Evolutionary conservation across 164 flowering plant genomes (phyloP).

Genomic region (Vitis rotundifolia): DNA sequence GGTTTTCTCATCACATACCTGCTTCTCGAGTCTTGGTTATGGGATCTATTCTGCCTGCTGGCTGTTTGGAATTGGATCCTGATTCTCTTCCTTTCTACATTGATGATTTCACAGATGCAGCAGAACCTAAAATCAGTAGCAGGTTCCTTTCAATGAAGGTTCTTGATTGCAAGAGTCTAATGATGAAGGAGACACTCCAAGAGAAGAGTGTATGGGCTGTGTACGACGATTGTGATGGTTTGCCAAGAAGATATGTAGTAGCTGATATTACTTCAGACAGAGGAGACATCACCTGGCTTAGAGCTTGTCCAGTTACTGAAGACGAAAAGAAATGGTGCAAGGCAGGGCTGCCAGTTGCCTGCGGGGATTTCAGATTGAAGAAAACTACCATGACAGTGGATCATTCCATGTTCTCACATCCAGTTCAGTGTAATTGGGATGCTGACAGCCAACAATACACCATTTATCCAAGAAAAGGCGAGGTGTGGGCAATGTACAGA

Average conservation of each 20-base stretch:
- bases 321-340: conserved; percentile 9
- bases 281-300: background rate
- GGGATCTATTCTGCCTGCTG: background rate
- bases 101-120: background rate
- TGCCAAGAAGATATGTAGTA: background rate
- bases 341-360: conserved; percentile 1
- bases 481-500: conserved; percentile 10
- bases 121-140: background rate
- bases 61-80: conserved; percentile 6
- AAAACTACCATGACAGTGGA: background rate
- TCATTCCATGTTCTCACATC: conserved; percentile 4
- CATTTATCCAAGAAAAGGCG: conserved; percentile 5
- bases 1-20: conserved; percentile 6
- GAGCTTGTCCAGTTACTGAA: background rate
- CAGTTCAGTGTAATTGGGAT: background rate
- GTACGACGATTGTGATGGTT: background rate
- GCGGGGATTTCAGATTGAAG: conserved; percentile 6
- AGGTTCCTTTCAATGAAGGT: background rate
- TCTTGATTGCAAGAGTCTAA: background rate
- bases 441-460: background rate
- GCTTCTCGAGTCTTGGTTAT: background rate
- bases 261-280: background rate
- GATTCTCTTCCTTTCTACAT: background rate
- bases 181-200: background rate
- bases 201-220: conserved; percentile 1